phyloP scores from a whole-genome alignment of 352 stramenopile genomes.

The Phytophthora megakarya region DNA sequence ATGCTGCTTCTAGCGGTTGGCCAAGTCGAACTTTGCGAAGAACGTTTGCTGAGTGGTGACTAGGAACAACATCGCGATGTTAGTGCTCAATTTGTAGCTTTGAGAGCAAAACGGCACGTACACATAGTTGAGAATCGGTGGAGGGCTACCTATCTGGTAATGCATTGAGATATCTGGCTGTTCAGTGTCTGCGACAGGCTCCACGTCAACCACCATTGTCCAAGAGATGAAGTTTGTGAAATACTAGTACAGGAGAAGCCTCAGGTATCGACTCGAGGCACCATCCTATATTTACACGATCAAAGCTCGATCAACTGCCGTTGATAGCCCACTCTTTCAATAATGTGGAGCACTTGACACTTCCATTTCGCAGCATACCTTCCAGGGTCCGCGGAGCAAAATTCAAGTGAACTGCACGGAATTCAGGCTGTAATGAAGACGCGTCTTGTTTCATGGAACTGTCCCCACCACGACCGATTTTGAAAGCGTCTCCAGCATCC shows the following conservation, averaged over 20 bases:
- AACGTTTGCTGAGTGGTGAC: conserved; percentile 54
- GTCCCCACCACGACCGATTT: conserved; percentile 49
- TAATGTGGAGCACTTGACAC: conserved; percentile 72
- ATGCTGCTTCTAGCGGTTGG: conserved; percentile 51
- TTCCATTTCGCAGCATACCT: conserved; percentile 76
- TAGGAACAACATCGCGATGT: conserved; percentile 16
- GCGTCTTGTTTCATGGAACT: conserved; percentile 23
- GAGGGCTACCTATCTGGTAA: conserved; percentile 31
- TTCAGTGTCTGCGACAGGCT: background rate
- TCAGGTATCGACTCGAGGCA: background rate
- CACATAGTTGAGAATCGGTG: conserved; percentile 76
- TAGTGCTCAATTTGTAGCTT: background rate
- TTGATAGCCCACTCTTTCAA: conserved; percentile 82
- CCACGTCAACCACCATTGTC: conserved; percentile 20
- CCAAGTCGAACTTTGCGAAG: conserved; percentile 66
- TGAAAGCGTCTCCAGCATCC: conserved; percentile 75
- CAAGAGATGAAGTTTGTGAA: background rate
- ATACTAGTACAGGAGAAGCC: background rate
- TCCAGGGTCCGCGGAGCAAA: conserved; percentile 73
- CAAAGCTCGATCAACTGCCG: conserved; percentile 27
- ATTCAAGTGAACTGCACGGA: conserved; percentile 74
- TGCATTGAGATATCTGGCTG: conserved; percentile 28
- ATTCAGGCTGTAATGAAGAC: conserved; percentile 71
- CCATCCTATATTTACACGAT: conserved; percentile 20
- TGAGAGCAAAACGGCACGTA: conserved; percentile 21